Evolutionary conservation across 257 asterid species (phyloP).

Genomic region (Scutellaria barbata): DNA sequence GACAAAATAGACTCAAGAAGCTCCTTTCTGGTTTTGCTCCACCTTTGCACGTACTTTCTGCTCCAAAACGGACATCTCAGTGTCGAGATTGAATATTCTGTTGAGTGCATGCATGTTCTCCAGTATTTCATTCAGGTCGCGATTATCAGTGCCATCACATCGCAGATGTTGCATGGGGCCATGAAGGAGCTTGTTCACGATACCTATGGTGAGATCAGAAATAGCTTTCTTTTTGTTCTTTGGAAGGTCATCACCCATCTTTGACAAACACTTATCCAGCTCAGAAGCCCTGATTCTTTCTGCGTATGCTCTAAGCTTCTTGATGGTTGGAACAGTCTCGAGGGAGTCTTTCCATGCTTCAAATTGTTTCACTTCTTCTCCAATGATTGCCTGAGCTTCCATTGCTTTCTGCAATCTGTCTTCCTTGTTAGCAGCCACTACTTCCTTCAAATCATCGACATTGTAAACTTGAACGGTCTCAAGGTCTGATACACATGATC

Average conservation of each 20-base stretch:
- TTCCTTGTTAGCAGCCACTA: slow-evolving; percentile 86
- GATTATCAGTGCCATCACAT: slow-evolving; percentile 62
- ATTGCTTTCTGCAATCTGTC: slow-evolving; percentile 70
- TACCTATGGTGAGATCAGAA: slow-evolving; percentile 70
- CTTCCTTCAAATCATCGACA: slow-evolving; percentile 90
- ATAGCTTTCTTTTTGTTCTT: slow-evolving; percentile 70
- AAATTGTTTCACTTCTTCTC: slow-evolving; percentile 73
- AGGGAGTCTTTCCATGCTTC: slow-evolving; percentile 91
- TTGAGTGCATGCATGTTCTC: slow-evolving; percentile 87
- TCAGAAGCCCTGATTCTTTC: slow-evolving; percentile 85
- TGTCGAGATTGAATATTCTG: slow-evolving; percentile 74
- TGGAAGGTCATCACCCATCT: slow-evolving; percentile 66
- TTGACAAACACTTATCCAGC: slow-evolving; percentile 78
- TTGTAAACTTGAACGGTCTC: slow-evolving; percentile 64
- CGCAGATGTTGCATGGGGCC: slow-evolving; percentile 95
- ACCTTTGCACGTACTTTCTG: slow-evolving; percentile 72
- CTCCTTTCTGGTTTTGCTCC: slow-evolving; percentile 50
- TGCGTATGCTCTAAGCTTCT: slow-evolving; percentile 83
- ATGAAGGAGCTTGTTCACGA: slow-evolving; percentile 76
- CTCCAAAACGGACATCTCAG: slow-evolving; percentile 68
- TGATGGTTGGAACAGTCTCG: slow-evolving; percentile 85
- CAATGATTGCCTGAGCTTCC: slow-evolving; percentile 75
- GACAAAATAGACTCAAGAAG: slow-evolving; percentile 36
- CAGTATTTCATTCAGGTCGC: slow-evolving; percentile 57
- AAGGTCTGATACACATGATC: slow-evolving; percentile 62